A percentile compares a stretch with the other conserved stretches of the same genome.
These are phyloP conservation scores for Picochlorum costavermella DNA, from an alignment of 139 green algal species.

Conservation along the genomic window DNA sequence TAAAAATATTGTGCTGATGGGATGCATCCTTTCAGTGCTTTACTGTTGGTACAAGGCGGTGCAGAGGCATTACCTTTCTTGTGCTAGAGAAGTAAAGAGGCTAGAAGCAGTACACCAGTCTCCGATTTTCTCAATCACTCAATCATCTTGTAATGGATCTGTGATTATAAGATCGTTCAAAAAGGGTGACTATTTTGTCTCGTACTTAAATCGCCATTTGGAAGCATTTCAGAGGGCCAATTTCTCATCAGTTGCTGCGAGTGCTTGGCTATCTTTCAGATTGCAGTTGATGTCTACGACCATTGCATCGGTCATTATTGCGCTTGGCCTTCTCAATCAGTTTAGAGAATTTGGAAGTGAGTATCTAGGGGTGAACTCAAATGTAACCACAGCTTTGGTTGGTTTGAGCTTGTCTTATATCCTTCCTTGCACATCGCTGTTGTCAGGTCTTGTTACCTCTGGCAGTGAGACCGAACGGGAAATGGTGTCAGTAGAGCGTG, in stretches of 20 bases:
- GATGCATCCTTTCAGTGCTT: slow-evolving; percentile 48
- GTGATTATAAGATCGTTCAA: slow-evolving; percentile 44
- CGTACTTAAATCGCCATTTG: slow-evolving; percentile 15
- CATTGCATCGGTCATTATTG: slow-evolving; percentile 47
- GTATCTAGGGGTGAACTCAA: not conserved
- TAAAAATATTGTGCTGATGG: slow-evolving; percentile 21
- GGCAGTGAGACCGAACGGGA: slow-evolving; percentile 70
- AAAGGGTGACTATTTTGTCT: slow-evolving; percentile 35
- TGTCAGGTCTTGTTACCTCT: slow-evolving; percentile 62
- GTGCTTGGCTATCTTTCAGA: slow-evolving; percentile 61
- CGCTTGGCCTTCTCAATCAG: slow-evolving; percentile 32
- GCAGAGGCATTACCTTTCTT: slow-evolving; percentile 54
- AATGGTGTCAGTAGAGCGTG: slow-evolving; percentile 74
- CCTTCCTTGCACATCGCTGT: slow-evolving; percentile 64
- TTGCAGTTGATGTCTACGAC: slow-evolving; percentile 71
- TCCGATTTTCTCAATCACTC: slow-evolving; percentile 60
- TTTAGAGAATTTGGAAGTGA: not conserved
- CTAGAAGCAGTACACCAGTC: slow-evolving; percentile 57
- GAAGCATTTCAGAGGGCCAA: slow-evolving; percentile 35
- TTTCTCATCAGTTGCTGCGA: slow-evolving; percentile 19
- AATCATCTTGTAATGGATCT: slow-evolving; percentile 37
- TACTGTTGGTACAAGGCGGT: slow-evolving; percentile 37
- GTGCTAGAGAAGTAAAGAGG: slow-evolving; percentile 55
- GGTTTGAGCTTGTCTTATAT: slow-evolving; percentile 70
- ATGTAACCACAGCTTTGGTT: slow-evolving; percentile 33